Evolutionary conservation across 139 green algal genomes (phyloP).

Genomic region (Ettlia oleoabundans): DNA sequence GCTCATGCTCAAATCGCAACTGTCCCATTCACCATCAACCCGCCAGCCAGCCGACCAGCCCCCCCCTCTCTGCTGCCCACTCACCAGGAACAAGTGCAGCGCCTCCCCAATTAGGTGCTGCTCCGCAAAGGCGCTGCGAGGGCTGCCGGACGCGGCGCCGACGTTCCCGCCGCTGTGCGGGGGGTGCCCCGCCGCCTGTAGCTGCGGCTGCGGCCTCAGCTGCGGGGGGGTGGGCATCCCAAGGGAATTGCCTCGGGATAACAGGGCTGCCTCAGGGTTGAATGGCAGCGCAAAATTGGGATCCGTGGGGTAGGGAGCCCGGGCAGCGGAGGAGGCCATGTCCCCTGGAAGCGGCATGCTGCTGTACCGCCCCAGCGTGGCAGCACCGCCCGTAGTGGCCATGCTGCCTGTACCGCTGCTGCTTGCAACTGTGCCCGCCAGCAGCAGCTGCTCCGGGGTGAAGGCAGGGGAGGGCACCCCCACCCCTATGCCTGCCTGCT

Average conservation of each 20-base stretch:
- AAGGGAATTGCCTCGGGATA: background rate
- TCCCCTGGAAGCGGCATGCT: background rate
- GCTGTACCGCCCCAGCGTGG: background rate
- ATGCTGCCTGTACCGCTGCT: background rate
- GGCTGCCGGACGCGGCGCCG: background rate
- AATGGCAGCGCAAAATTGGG: background rate
- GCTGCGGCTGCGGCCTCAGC: background rate
- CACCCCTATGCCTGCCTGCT: background rate
- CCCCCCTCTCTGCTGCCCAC: background rate
- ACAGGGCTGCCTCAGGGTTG: background rate
- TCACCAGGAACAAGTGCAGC: constrained; percentile 34
- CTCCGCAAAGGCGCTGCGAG: background rate
- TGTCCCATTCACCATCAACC: background rate
- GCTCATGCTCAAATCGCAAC: too few species aligned
- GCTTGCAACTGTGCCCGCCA: background rate
- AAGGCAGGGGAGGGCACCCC: background rate
- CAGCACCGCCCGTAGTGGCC: background rate
- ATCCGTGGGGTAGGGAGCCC: background rate
- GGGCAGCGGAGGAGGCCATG: constrained; percentile 11
- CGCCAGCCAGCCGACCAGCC: background rate
- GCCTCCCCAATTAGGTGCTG: constrained; percentile 21
- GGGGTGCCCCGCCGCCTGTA: background rate
- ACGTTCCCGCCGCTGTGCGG: background rate
- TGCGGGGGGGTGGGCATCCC: background rate
- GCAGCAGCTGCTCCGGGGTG: background rate